Evolutionary conservation across 441 rosid species (phyloP), one percentile per base, ranked within the genome.

Genomic region (Macaranga tanarius): DNA sequence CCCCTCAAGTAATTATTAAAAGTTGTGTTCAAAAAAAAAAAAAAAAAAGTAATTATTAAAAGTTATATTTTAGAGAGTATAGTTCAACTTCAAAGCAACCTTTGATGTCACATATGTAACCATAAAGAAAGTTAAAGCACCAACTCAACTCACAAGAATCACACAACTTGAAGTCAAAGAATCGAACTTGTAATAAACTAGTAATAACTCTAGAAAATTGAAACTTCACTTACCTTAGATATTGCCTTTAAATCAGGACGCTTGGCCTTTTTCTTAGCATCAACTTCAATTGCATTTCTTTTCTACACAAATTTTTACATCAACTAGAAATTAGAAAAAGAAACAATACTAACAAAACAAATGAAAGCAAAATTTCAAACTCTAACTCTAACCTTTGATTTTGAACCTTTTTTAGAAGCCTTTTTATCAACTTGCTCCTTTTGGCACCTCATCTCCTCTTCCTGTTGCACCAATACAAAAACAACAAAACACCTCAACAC

Each of bases 221-320:
- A 44, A 76, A 15, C n/a, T 67, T 63, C 26, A 83, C 90, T 73
- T 89, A 78, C 99, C 94, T 85, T 81, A 20, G 92, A 58, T 65
- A 87, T 34, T 25, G 92, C 97, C 84, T 92, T 95, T 77, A 91
- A 72, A 76, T 95, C 98, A 52, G 99, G 93, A 75, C 99, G 88
- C 70, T 75, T 88, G 73, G 86, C 67, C 73, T 77, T 75, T 19
- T 20, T 26, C 84, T 82, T 84, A 13, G 51, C 75, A 28, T 69
- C 81, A 12, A 57, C 84, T 63, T 76, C 69, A 75, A 73, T 28
- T 31, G 61, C 74, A 67, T 45, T 66, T 26, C 71, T 75, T 79
- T 79, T 79, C 95, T 86, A 83, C 82, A 81, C 5, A 69, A 51
- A 52, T 52, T 9, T 52, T 10, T 7, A 42, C 12, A 42, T 7